These are phyloP conservation scores for Verticillium dahliae DNA, from an alignment of 2,329 filamentous ascomycete genomes.

Conservation along the genomic window DNA sequence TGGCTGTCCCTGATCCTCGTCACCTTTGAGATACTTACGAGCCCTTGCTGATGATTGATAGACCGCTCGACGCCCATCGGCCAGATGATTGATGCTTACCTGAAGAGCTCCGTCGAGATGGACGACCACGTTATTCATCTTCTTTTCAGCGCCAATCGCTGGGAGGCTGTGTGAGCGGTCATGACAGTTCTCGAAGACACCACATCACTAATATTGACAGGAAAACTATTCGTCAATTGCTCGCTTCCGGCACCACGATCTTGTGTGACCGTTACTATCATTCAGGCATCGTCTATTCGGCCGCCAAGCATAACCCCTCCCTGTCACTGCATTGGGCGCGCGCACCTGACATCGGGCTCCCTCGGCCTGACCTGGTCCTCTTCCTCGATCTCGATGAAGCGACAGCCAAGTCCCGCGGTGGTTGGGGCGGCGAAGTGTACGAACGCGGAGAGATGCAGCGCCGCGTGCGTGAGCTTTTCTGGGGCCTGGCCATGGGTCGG, in stretches of 20 bases:
- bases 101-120: constrained; percentile 64
- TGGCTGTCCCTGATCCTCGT: neutral
- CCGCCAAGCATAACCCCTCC: constrained; percentile 70
- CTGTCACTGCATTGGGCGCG: constrained; percentile 75
- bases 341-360: constrained; percentile 77
- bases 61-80: constrained; percentile 81
- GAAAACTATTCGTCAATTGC: constrained; percentile 41
- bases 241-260: constrained; percentile 65
- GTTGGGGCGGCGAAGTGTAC: constrained; percentile 84
- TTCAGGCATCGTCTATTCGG: constrained; percentile 87
- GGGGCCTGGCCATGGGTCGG: constrained; percentile 42
- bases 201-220: constrained; percentile 20
- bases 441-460: constrained; percentile 79
- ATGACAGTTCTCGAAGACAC: neutral
- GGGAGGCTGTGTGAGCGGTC: constrained; percentile 60
- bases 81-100: constrained; percentile 77
- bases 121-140: constrained; percentile 88
- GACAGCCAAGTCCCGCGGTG: constrained; percentile 69
- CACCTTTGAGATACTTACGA: neutral
- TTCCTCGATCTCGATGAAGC: constrained; percentile 78
- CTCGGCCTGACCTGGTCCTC: constrained; percentile 77
- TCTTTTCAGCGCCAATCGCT: constrained; percentile 84
- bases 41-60: constrained; percentile 22
- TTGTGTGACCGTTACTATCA: constrained; percentile 93
- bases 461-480: constrained; percentile 70